phyloP scores from a whole-genome alignment of 441 rosid genomes.

The Brassica balearica region DNA sequence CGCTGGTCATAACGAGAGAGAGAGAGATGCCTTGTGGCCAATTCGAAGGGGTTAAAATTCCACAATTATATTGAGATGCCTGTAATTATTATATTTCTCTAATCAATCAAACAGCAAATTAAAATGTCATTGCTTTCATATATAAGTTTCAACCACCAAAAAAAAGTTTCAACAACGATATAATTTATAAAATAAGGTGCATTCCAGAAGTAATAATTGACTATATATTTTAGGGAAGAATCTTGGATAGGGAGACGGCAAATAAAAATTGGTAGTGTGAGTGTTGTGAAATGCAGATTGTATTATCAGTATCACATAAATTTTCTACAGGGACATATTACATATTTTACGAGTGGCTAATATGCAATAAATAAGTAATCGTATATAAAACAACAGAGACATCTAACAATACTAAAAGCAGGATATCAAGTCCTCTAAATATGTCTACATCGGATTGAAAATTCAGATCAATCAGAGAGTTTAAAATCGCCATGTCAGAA shows the following conservation, averaged over 20 bases:
- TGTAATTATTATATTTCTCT: constrained; percentile 2
- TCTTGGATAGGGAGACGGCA: constrained; percentile 31
- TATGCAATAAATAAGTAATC: constrained; percentile 24
- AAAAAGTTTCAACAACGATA: neutral
- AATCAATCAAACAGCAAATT: neutral
- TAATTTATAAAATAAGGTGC: constrained; percentile 4
- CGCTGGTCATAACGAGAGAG: constrained; percentile 2
- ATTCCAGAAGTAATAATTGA: constrained; percentile 17
- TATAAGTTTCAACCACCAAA: constrained; percentile 20
- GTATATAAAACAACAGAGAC: neutral
- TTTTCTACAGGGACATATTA: constrained; percentile 18
- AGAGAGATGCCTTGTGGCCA: constrained; percentile 33
- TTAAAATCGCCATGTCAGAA: no score
- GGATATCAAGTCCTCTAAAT: no score
- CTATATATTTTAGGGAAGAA: constrained; percentile 30
- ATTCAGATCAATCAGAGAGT: no score
- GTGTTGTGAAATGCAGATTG: constrained; percentile 12
- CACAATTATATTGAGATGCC: constrained; percentile 16
- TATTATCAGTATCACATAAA: neutral
- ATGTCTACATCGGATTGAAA: no score
- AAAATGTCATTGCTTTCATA: constrained; percentile 3
- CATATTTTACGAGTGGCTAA: constrained; percentile 33
- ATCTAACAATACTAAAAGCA: no score
- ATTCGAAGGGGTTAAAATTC: constrained; percentile 31
- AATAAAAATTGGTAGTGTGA: constrained; percentile 21